These are phyloP conservation scores for Beauveria australis DNA, from an alignment of 2,329 filamentous ascomycete species.

Conservation along the genomic window DNA sequence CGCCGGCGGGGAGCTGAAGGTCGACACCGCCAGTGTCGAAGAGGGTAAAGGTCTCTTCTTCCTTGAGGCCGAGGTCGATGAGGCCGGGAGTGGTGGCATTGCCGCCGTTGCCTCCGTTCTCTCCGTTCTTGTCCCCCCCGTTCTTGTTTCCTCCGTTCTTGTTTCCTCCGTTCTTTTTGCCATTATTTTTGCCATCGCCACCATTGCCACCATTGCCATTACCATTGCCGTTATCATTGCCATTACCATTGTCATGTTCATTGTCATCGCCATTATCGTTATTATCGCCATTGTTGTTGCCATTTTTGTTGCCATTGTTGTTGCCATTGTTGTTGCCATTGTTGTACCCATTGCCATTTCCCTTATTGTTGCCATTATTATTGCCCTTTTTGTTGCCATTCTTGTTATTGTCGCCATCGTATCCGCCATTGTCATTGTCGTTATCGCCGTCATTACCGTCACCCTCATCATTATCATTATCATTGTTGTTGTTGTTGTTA, in stretches of 20 bases:
- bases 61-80: neutral
- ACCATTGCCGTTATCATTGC: neutral
- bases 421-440: neutral
- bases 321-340: neutral
- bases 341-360: neutral
- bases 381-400: neutral
- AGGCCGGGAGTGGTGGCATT: neutral
- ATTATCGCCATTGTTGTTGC: neutral
- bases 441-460: neutral
- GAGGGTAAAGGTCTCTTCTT: neutral
- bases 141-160: neutral
- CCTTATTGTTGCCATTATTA: neutral
- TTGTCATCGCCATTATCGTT: neutral
- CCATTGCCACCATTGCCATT: neutral
- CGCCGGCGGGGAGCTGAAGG: neutral
- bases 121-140: neutral
- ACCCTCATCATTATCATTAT: neutral
- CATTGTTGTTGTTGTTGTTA: neutral
- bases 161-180: neutral
- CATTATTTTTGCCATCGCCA: neutral
- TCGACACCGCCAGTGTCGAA: slow-evolving; percentile 3
- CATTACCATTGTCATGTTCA: too few relatives aligned
- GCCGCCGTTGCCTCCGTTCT: neutral
- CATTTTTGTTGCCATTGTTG: neutral
- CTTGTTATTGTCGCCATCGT: too few relatives aligned